Evolutionary conservation across 1,284 basidiomycete genomes (phyloP), one percentile per base, ranked within the genome.

Genomic region (Baeospora myosura): DNA sequence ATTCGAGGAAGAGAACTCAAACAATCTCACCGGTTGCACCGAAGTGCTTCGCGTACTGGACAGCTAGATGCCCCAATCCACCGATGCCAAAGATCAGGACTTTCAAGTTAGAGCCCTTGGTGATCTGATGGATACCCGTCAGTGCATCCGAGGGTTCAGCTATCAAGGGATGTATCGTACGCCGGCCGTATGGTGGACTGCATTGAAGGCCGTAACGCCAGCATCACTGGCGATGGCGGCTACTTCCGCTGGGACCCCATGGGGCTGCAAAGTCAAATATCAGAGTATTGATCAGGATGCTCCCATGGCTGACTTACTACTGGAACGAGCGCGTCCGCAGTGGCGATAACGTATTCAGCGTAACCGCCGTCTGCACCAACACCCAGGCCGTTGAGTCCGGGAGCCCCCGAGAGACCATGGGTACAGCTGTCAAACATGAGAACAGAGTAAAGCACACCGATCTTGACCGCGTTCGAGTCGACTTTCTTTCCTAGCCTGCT

Each of bases 71-170:
- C 0, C 59, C 58, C 10, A 61, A 46, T 1, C 59, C 58, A 10
- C 59, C 59, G 32, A 56, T 49, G n/a, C 59, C 59, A 29, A 55
- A 54, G 20, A 61, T 59, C 17, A 59, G 48, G 2, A 61, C 57
- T 23, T 46, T 51, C 28, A 20, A 23, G 20, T 38, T 25, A 22
- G 23, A 30, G 3, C 33, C 24, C 5, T 20, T 12, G 3, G 17
- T 20, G 20, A 43, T 29, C 37, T 38, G 20, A 32, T 31, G 11
- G 18, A 30, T n/a, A 33, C 5, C 5, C 29, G 12, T 32, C n/a
- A 40, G 39, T 23, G n/a, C 14, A 34, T 6, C 23, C 7, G 23
- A 39, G 17, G 20, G n/a, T 7, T 33, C 8, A 8, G 16, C 7
- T 33, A 5, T 17, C 7, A 16, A 25, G 3, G n/a, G 12, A 12